These are phyloP conservation scores for Platanthera guangdongensis DNA, from an alignment of 106 monocot genomes.

Conservation along the genomic window DNA sequence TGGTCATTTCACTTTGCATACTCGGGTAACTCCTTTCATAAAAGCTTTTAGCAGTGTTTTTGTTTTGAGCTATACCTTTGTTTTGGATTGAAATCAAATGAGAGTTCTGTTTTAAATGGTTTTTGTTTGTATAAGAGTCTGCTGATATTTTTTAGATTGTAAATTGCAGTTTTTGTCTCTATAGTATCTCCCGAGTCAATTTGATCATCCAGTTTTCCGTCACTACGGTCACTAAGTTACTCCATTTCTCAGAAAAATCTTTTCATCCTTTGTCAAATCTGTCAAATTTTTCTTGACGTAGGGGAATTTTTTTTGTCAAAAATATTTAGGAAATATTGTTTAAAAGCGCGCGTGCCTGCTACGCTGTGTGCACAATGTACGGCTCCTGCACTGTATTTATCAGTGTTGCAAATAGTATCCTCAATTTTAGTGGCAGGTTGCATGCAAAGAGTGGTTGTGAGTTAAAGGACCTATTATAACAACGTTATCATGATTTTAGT, in stretches of 20 bases:
- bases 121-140: not conserved
- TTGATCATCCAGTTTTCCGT: not conserved
- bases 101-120: not conserved
- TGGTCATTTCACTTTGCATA: constrained; percentile 91
- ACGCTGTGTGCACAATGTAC: no score
- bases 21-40: constrained; percentile 44
- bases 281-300: no score
- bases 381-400: no score
- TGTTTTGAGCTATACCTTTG: not conserved
- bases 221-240: not conserved
- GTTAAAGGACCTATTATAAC: not conserved
- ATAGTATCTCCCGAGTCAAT: not conserved
- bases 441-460: not conserved
- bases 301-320: no score
- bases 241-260: not conserved
- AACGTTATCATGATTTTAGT: not conserved
- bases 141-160: not conserved
- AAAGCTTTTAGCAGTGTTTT: not conserved
- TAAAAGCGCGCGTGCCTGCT: no score
- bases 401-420: no score
- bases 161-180: not conserved
- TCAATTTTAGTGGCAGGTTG: not conserved
- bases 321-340: no score
- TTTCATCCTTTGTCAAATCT: no score
- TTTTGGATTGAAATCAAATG: not conserved